phyloP scores from a whole-genome alignment of 495 filamentous ascomycete genomes.

The Penicillium silybi region DNA sequence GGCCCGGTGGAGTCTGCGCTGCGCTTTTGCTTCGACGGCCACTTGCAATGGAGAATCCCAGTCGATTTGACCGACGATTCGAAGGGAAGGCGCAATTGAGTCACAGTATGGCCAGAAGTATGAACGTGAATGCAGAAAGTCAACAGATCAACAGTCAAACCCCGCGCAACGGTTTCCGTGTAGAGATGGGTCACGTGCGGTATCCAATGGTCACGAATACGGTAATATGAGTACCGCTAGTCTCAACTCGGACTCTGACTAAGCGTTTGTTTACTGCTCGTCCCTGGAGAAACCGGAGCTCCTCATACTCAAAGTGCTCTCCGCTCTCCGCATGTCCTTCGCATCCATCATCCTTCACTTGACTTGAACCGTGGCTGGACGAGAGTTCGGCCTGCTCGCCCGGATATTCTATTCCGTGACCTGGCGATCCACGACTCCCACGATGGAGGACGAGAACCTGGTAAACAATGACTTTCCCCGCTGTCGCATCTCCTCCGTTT shows the following conservation, averaged over 20 bases:
- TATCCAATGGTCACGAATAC: neutral
- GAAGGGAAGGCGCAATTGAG: neutral
- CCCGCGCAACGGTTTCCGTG: neutral
- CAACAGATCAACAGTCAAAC: neutral
- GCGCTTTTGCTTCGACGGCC: slow-evolving; percentile 1
- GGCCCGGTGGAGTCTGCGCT: slow-evolving; percentile 28
- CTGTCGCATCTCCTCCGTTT: slow-evolving; percentile 4
- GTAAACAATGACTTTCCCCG: slow-evolving; percentile 17
- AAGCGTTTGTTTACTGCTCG: slow-evolving; percentile 40
- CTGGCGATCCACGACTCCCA: slow-evolving; percentile 22
- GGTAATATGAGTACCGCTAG: slow-evolving; percentile 13
- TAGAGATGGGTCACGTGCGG: slow-evolving; percentile 11
- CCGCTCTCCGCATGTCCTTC: neutral
- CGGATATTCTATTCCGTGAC: slow-evolving; percentile 25
- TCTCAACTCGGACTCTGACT: slow-evolving; percentile 24
- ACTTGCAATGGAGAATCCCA: neutral
- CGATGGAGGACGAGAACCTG: slow-evolving; percentile 39
- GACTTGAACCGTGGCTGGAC: slow-evolving; percentile 23
- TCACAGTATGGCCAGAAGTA: neutral
- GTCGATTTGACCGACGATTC: neutral
- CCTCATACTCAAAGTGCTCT: slow-evolving; percentile 9
- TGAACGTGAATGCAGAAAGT: neutral
- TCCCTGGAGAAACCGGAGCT: slow-evolving; percentile 39
- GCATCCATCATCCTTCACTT: neutral
- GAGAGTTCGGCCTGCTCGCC: slow-evolving; percentile 20